Evolutionary conservation across 306 rosid genomes (phyloP).

Genomic region (Heteromeles arbutifolia): DNA sequence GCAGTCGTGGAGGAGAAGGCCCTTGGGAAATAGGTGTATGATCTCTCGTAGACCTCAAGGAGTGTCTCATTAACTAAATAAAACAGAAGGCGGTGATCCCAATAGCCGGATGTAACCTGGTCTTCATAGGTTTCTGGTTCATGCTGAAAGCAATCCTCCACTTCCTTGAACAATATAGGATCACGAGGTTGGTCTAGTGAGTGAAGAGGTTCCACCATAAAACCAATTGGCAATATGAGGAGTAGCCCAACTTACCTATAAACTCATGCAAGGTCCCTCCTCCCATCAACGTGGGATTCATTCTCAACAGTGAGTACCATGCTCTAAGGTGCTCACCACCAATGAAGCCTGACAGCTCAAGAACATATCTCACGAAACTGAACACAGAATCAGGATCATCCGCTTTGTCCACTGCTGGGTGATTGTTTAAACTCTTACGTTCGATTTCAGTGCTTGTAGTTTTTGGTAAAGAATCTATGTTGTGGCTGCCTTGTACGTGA

Average conservation of each 20-base stretch:
- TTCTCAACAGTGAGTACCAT: too few relatives aligned
- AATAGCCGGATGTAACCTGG: conserved; percentile 15
- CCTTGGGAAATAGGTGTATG: conserved; percentile 53
- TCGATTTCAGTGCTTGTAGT: conserved; percentile 10
- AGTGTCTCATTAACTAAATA: conserved; percentile 61
- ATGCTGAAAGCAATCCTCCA: conserved; percentile 29
- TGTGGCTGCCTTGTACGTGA: conserved; percentile 3
- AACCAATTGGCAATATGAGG: too few relatives aligned
- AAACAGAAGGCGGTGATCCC: conserved; percentile 55
- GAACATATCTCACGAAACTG: conserved; percentile 53
- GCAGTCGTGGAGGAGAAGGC: conserved; percentile 37
- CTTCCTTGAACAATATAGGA: conserved; percentile 39
- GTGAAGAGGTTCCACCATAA: background rate
- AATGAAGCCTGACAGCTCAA: too few relatives aligned
- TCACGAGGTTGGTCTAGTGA: conserved; percentile 47
- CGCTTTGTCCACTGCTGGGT: conserved; percentile 11
- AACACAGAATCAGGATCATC: conserved; percentile 25
- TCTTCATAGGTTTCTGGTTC: conserved; percentile 33
- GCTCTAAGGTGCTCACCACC: too few relatives aligned
- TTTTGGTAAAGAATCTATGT: conserved; percentile 14
- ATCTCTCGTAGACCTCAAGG: conserved; percentile 44
- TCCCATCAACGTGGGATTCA: too few relatives aligned
- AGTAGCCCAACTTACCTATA: too few relatives aligned
- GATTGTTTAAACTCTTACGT: conserved; percentile 7
- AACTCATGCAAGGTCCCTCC: too few relatives aligned